phyloP scores from a whole-genome alignment of 352 stramenopile genomes.

The Phytophthora capsici region DNA sequence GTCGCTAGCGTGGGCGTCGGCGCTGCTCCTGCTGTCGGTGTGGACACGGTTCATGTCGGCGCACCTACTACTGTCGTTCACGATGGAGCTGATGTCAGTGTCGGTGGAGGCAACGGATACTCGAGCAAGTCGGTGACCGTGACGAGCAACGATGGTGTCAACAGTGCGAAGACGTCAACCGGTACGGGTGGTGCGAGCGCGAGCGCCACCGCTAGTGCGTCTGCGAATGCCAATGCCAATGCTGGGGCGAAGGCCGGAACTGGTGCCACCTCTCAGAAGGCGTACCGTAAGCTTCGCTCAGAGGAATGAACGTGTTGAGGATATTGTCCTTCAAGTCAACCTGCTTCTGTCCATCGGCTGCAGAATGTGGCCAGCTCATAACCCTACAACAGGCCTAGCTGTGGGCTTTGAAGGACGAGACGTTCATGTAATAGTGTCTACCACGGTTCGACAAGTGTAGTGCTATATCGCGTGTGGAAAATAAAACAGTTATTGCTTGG shows the following conservation, averaged over 20 bases:
- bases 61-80: conserved; percentile 3
- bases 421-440: background rate
- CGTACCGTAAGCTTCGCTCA: conserved; percentile 19
- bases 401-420: background rate
- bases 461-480: background rate
- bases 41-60: background rate
- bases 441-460: background rate
- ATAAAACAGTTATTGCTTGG: no score
- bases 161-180: conserved; percentile 8
- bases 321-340: background rate
- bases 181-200: conserved; percentile 1
- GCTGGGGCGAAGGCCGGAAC: background rate
- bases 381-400: no score
- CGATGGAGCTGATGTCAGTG: conserved; percentile 2
- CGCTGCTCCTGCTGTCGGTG: background rate
- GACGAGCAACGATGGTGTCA: conserved; percentile 3
- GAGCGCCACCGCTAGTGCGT: conserved; percentile 3
- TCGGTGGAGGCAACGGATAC: conserved; percentile 7
- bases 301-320: background rate
- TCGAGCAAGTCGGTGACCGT: conserved; percentile 12
- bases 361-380: no score
- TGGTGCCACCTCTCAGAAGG: conserved; percentile 13
- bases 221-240: conserved; percentile 5
- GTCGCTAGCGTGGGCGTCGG: background rate
- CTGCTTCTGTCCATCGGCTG: no score